phyloP scores from a whole-genome alignment of 495 filamentous ascomycete genomes.

The Echria macrotheca region DNA sequence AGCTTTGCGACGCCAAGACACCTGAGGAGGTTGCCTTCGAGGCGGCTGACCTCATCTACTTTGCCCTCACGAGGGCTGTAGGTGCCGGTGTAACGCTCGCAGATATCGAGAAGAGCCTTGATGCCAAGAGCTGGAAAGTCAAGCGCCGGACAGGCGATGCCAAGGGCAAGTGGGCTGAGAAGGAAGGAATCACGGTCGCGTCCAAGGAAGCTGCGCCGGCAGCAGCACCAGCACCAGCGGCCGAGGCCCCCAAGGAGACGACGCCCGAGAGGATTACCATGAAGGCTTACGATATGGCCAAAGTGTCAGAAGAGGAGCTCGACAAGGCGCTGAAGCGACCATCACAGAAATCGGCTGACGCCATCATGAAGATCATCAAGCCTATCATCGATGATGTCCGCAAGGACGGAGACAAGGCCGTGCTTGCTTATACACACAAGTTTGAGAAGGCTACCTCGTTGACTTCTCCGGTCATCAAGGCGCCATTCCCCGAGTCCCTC shows the following conservation, averaged over 20 bases:
- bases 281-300: conserved; percentile 66
- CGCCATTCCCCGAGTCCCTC: conserved; percentile 75
- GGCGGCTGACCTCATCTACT: conserved; percentile 92
- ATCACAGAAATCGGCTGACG: conserved; percentile 85
- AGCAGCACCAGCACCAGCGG: conserved; percentile 38
- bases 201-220: conserved; percentile 36
- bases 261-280: conserved; percentile 69
- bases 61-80: conserved; percentile 84
- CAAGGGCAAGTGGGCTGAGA: conserved; percentile 82
- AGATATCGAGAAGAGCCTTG: conserved; percentile 86
- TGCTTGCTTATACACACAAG: conserved; percentile 90
- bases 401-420: conserved; percentile 72
- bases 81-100: conserved; percentile 74
- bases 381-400: conserved; percentile 87
- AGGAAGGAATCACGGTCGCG: conserved; percentile 60
- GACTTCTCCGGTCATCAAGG: conserved; percentile 78
- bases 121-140: conserved; percentile 90
- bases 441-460: conserved; percentile 93
- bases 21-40: conserved; percentile 87
- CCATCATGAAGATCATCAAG: conserved; percentile 80
- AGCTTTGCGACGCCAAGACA: conserved; percentile 78
- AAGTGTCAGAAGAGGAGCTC: conserved; percentile 55
- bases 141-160: conserved; percentile 88
- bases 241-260: conserved; percentile 39
- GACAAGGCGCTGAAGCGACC: conserved; percentile 72